A percentile compares a stretch with the other conserved stretches of the same genome.
These are phyloP conservation scores for Sporothrix globosa DNA, from an alignment of 2,329 filamentous ascomycete species.

Conservation along the genomic window DNA sequence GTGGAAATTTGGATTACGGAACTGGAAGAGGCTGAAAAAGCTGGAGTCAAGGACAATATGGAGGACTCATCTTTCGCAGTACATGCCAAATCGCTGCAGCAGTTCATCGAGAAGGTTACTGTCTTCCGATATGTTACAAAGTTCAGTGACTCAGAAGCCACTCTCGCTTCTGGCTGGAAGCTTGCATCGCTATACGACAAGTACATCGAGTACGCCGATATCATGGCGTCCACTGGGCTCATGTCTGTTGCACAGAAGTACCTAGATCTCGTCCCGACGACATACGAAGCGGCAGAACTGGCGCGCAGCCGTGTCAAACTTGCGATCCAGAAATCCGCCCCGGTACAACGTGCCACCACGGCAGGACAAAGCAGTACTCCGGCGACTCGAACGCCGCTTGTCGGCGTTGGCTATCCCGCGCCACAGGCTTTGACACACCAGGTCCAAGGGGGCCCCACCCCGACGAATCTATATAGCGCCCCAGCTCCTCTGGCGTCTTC, in stretches of 20 bases:
- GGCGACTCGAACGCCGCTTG: constrained; percentile 19
- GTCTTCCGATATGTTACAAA: constrained; percentile 93
- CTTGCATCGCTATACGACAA: constrained; percentile 86
- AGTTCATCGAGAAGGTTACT: constrained; percentile 97
- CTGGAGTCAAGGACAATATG: constrained; percentile 67
- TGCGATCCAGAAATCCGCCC: constrained; percentile 66
- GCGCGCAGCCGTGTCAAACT: constrained; percentile 83
- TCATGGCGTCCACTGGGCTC: constrained; percentile 87
- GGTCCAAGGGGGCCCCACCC: neutral
- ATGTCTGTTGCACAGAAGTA: constrained; percentile 87
- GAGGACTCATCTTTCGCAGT: constrained; percentile 87
- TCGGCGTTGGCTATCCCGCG: constrained; percentile 51
- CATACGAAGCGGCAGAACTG: constrained; percentile 84
- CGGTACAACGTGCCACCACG: constrained; percentile 39
- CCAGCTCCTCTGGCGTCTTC: constrained; percentile 40
- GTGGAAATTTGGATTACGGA: constrained; percentile 92
- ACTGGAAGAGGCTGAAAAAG: constrained; percentile 79
- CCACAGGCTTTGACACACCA: constrained; percentile 43
- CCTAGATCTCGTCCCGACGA: constrained; percentile 78
- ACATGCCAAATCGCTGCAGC: constrained; percentile 83
- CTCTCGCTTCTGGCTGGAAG: constrained; percentile 80
- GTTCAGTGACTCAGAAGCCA: constrained; percentile 78
- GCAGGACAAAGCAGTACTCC: constrained; percentile 15
- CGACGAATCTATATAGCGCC: constrained; percentile 44
- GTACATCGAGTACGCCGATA: constrained; percentile 96